Percentiles rank a stretch among this genome's conserved stretches.
Conservation (phyloP, 495 filamentous ascomycete genomes). For the Penicillium odoratum region DNA sequence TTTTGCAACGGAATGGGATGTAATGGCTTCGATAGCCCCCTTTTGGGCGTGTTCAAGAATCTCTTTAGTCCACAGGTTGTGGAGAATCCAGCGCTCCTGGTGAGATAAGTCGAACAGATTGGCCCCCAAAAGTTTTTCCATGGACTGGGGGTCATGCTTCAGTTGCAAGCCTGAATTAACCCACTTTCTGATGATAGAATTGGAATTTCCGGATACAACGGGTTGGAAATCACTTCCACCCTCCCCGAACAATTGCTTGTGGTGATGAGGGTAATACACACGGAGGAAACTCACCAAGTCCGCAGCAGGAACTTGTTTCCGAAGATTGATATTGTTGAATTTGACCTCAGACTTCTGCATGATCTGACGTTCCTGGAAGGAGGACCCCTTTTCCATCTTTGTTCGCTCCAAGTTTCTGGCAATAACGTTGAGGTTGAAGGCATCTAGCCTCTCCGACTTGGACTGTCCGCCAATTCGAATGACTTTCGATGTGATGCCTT, state of each 20-base stretch:
- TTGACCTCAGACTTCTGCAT: background rate
- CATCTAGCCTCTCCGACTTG: background rate
- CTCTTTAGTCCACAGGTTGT: background rate
- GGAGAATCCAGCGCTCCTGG: background rate
- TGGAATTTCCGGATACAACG: background rate
- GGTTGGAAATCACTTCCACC: background rate
- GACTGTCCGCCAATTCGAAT: background rate
- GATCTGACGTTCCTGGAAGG: background rate
- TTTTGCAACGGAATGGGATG: background rate
- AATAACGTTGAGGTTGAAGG: background rate
- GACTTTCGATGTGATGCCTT: conserved; percentile 11
- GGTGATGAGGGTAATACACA: background rate
- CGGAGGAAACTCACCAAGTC: background rate
- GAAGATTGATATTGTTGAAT: background rate
- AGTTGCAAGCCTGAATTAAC: background rate
- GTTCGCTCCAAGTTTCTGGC: background rate
- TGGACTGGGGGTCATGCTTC: background rate
- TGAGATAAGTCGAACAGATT: background rate
- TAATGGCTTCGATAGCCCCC: background rate
- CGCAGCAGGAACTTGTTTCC: background rate
- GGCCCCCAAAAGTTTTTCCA: background rate
- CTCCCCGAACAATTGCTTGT: background rate
- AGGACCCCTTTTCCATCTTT: background rate
- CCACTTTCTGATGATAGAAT: background rate
- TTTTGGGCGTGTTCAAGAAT: background rate